Evolutionary conservation across 257 asterid genomes (phyloP), one percentile per base, ranked within the genome.

Genomic region (Nicotiana tabacum): DNA sequence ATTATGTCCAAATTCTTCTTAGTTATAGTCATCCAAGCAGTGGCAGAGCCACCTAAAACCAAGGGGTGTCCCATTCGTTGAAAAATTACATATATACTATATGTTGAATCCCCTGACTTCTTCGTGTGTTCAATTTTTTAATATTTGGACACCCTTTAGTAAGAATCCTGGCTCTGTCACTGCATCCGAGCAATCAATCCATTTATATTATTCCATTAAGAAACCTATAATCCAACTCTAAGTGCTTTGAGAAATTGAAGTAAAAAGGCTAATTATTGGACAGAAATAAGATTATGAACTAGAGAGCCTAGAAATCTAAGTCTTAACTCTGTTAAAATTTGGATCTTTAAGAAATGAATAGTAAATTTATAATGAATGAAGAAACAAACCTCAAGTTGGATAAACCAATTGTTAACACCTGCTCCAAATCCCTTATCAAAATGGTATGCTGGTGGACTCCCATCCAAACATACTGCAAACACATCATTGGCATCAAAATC

Each of bases 361-460:
- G 5, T 53, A 57, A 33, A 35, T 18, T n/a, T 30, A 37, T 17
- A n/a, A 2, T n/a, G 29, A 24, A 43, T 5, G 39, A 55, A 24
- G 77, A 35, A 18, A 62, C 74, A 2, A 66, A 81, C 83, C 83
- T 81, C 83, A 66, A 81, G 62, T 48, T 81, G 83, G 78, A 81
- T 66, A 48, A 81, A 53, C 83, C 83, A 81, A 18, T 81, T 81
- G 78, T 81, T 81, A 53, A 51, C 62, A 4, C 83, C 83, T 30
- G 30, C 56, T 66, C 83, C 83, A 32, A 72, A 81, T 81, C 83
- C 83, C 66, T 37, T 16, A 58, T 81, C 83, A 65, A 81, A 65
- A 81, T 81, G 83, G 32, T 51, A 81, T 30, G 83, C 83, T 51
- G 83, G 83, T 53, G 83, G 78, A 81, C 83, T 81, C n/a, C 83